Evolutionary conservation across 2,329 filamentous ascomycete genomes (phyloP).

Genomic region (Nemania sp.): DNA sequence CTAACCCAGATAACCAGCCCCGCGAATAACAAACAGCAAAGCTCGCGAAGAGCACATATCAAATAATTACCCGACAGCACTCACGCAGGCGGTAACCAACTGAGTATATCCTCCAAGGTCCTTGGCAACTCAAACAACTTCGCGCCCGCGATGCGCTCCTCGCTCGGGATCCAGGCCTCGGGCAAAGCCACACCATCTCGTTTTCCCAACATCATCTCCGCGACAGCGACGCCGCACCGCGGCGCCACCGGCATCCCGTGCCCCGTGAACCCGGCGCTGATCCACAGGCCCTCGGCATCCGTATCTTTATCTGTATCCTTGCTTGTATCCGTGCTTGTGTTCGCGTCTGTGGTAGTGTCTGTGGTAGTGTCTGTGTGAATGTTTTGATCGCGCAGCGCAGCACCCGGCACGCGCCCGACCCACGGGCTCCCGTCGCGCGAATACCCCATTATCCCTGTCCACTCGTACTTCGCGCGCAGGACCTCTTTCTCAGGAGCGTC

Average conservation of each 20-base stretch:
- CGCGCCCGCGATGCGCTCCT: slow-evolving; percentile 11
- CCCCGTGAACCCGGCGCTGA: slow-evolving; percentile 69
- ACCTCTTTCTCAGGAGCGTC: slow-evolving; percentile 35
- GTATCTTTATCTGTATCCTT: not conserved
- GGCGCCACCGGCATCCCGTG: slow-evolving; percentile 79
- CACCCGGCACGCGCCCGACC: slow-evolving; percentile 67
- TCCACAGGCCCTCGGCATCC: slow-evolving; percentile 55
- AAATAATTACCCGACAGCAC: too few species aligned
- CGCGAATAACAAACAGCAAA: too few species aligned
- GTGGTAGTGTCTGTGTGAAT: too few species aligned
- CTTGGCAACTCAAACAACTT: slow-evolving; percentile 15
- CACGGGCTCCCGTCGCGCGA: slow-evolving; percentile 69
- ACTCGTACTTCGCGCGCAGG: slow-evolving; percentile 62
- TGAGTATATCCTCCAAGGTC: slow-evolving; percentile 11
- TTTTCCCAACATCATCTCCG: slow-evolving; percentile 54
- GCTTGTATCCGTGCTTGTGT: not conserved
- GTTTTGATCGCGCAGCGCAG: slow-evolving; percentile 44
- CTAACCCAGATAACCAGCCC: too few species aligned
- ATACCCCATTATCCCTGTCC: slow-evolving; percentile 83
- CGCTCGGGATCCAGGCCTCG: slow-evolving; percentile 13
- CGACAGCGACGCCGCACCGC: slow-evolving; percentile 65
- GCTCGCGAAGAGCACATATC: not conserved
- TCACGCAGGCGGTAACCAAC: slow-evolving; percentile 7
- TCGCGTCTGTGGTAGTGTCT: too few species aligned
- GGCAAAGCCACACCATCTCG: slow-evolving; percentile 8